Conservation (phyloP, 768 basidiomycete genomes). For the Auriculariales sp. region DNA sequence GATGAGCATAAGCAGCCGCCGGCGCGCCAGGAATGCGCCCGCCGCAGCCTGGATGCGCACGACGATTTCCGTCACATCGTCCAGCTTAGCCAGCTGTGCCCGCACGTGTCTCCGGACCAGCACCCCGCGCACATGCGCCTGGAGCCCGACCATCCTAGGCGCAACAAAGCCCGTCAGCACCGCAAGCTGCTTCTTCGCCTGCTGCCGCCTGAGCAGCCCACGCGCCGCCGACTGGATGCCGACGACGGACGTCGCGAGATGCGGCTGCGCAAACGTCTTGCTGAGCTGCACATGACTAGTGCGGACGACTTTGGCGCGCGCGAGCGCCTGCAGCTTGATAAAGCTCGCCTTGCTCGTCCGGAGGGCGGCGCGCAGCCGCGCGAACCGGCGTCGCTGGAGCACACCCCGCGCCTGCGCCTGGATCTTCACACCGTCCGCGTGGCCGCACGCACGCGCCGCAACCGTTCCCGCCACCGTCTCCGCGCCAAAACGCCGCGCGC, state of each 20-base stretch:
- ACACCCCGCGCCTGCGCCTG: conserved; percentile 80
- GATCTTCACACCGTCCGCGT: conserved; percentile 31
- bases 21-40: conserved; percentile 65
- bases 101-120: conserved; percentile 56
- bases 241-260: conserved; percentile 44
- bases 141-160: conserved; percentile 36
- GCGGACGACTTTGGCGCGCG: conserved; percentile 57
- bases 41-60: conserved; percentile 70
- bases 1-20: conserved; percentile 58
- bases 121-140: conserved; percentile 66
- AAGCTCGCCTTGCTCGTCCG: conserved; percentile 44
- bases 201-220: conserved; percentile 41
- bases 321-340: conserved; percentile 60
- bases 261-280: conserved; percentile 48
- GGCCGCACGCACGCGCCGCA: conserved; percentile 33
- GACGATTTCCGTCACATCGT: conserved; percentile 55
- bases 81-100: conserved; percentile 62
- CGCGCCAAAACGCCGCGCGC: conserved; percentile 47
- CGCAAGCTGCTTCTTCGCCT: conserved; percentile 20
- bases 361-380: conserved; percentile 44
- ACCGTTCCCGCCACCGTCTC: conserved; percentile 33
- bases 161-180: conserved; percentile 28
- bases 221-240: conserved; percentile 62
- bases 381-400: conserved; percentile 54
- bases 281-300: conserved; percentile 45